Evolutionary conservation across 345 rosid species (phyloP), one percentile per base, ranked within the genome.

Genomic region (Passiflora organensis): DNA sequence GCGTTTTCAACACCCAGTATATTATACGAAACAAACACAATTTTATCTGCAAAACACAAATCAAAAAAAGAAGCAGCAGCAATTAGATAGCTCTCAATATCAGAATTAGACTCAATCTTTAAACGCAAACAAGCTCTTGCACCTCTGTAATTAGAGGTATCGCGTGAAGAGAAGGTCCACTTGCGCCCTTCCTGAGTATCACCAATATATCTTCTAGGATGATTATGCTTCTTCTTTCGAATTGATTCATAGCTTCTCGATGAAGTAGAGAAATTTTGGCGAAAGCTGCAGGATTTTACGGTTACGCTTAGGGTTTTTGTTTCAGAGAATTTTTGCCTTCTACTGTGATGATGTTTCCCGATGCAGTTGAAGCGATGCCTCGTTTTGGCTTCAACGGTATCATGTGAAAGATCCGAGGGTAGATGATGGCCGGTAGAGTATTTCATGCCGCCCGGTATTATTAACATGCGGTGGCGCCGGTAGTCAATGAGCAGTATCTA

Each of bases 91-190:
- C 16, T 16, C 2, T 50, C 21, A 23, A 28, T 10, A n/a, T 25
- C 13, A 28, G 34, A 28, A 2, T 28, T 28, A 8, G 8, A 8
- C 12, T 24, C 1, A 28, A 23, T n/a, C 24, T 16, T 10, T 44
- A 44, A 44, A 44, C 3, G 8, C 3, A 28, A 8, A 28, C 34
- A 28, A 2, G 34, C 8, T 28, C 8, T 28, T 28, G 13, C 48
- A 75, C 80, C 78, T 72, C 37, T 48, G 60, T 42, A 55, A 28
- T 53, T 36, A 11, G 78, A 69, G 51, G 61, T 41, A 58, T 78
- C 72, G 23, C 67, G 42, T 17, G 64, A 62, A 39, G 76, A 66
- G 66, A 47, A 70, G 55, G 67, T 42, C 80, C 80, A 78, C 60
- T 43, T 60, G 55, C 83, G 80, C 28, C 50, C 34, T 37, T 61